A percentile compares a stretch with the other conserved stretches of the same genome.
Conservation (phyloP, 257 asterid genomes). For the Przewalskia tangutica region DNA sequence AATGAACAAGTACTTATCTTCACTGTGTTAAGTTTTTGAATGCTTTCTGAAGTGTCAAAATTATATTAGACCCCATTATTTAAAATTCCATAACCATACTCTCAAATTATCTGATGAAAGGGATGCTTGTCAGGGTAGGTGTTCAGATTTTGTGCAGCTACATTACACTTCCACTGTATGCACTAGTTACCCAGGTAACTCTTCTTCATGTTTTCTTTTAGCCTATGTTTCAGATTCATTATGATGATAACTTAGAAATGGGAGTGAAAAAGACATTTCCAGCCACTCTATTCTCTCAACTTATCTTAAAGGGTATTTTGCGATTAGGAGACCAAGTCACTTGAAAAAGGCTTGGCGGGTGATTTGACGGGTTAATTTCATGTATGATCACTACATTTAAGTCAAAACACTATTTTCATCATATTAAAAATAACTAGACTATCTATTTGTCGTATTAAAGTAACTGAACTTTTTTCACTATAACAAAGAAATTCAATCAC, state of each 20-base stretch:
- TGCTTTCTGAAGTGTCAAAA: neutral
- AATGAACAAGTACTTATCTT: conserved; percentile 8
- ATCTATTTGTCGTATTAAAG: too few species aligned
- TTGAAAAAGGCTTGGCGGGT: neutral
- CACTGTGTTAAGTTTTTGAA: neutral
- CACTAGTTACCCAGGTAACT: conserved; percentile 89
- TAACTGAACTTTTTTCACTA: too few species aligned
- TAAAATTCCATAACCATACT: neutral
- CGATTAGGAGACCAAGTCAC: neutral
- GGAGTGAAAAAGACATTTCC: neutral
- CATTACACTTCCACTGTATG: conserved; percentile 89
- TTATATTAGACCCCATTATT: neutral
- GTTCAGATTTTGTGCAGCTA: conserved; percentile 83
- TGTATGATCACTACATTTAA: neutral
- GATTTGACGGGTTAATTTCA: neutral
- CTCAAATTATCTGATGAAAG: neutral
- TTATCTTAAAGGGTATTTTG: neutral
- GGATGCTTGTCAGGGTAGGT: conserved; percentile 39
- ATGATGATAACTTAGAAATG: neutral
- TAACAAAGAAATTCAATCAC: neutral
- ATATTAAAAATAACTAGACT: too few species aligned
- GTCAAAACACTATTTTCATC: too few species aligned
- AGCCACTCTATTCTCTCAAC: neutral
- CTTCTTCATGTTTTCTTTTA: neutral
- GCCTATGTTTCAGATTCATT: neutral